Evolutionary conservation across 768 basidiomycete species (phyloP).

Genomic region (Phylloporus arenicola): DNA sequence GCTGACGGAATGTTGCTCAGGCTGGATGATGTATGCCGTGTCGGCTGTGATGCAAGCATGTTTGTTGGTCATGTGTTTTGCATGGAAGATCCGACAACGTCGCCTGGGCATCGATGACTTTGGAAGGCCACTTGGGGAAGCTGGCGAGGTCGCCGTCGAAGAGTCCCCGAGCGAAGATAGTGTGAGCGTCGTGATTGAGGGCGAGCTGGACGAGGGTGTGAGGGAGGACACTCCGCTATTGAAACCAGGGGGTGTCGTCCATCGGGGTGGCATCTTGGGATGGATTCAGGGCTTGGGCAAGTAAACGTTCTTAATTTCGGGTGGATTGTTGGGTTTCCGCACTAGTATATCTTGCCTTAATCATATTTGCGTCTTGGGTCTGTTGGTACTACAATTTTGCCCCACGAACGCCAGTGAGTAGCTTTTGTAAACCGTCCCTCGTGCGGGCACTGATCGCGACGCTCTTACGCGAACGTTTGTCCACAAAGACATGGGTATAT

Average conservation of each 20-base stretch:
- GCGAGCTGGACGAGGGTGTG: slow-evolving; percentile 1
- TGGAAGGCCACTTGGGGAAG: slow-evolving; percentile 47
- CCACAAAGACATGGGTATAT: slow-evolving; percentile 85
- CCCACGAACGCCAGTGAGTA: neutral
- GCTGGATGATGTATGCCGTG: slow-evolving; percentile 77
- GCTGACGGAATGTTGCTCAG: slow-evolving; percentile 29
- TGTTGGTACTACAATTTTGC: slow-evolving; percentile 19
- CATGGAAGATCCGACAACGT: slow-evolving; percentile 78
- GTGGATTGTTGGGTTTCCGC: neutral
- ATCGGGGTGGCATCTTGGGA: slow-evolving; percentile 17
- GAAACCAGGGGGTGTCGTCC: slow-evolving; percentile 18
- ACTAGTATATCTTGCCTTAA: neutral
- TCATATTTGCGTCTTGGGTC: neutral
- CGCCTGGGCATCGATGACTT: slow-evolving; percentile 84
- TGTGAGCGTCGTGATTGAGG: slow-evolving; percentile 21
- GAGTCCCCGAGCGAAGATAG: neutral
- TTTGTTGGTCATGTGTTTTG: slow-evolving; percentile 78
- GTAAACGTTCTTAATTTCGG: neutral
- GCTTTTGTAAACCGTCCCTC: slow-evolving; percentile 40
- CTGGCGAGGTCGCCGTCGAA: neutral
- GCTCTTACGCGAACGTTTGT: slow-evolving; percentile 53
- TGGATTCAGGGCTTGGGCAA: slow-evolving; percentile 21
- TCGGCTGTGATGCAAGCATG: slow-evolving; percentile 80
- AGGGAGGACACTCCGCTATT: slow-evolving; percentile 22
- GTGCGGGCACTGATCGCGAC: slow-evolving; percentile 38